A percentile compares a stretch with the other conserved stretches of the same genome.
These are phyloP conservation scores for Aegle marmelos DNA, from an alignment of 345 rosid species.

Conservation along the genomic window DNA sequence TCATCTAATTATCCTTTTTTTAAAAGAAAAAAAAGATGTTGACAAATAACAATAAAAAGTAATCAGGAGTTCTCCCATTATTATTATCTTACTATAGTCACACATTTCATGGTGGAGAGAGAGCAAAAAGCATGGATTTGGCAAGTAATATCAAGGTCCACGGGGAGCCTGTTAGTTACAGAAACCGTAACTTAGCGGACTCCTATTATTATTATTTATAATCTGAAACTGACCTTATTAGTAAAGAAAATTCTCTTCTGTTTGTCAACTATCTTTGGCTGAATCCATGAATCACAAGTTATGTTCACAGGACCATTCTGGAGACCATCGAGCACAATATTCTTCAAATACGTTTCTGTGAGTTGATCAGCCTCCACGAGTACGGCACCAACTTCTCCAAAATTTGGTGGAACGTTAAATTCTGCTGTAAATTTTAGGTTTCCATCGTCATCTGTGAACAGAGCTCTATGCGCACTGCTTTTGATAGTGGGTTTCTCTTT, in stretches of 20 bases:
- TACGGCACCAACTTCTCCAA: constrained; percentile 68
- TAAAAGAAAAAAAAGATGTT: no score
- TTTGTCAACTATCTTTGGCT: constrained; percentile 45
- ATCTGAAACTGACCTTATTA: constrained; percentile 32
- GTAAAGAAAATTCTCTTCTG: constrained; percentile 63
- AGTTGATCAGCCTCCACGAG: constrained; percentile 63
- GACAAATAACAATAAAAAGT: no score
- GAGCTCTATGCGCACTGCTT: constrained; percentile 38
- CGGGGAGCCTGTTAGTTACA: no score
- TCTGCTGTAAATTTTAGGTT: constrained; percentile 49
- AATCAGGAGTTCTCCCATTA: no score
- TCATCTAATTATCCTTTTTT: no score
- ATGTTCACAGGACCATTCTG: constrained; percentile 30
- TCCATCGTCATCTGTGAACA: constrained; percentile 19
- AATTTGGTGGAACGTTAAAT: constrained; percentile 42
- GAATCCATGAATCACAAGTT: constrained; percentile 60
- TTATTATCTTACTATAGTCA: no score
- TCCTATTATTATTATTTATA: no score
- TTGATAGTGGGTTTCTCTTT: constrained; percentile 43
- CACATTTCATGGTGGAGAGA: no score
- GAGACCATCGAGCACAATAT: constrained; percentile 48
- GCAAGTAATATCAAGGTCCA: no score
- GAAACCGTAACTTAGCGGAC: no score
- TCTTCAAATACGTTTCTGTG: constrained; percentile 51
- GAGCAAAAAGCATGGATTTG: no score